Base-by-base conservation (phyloP, 495 filamentous ascomycete species). In the Cladorrhinum samala region DNA sequence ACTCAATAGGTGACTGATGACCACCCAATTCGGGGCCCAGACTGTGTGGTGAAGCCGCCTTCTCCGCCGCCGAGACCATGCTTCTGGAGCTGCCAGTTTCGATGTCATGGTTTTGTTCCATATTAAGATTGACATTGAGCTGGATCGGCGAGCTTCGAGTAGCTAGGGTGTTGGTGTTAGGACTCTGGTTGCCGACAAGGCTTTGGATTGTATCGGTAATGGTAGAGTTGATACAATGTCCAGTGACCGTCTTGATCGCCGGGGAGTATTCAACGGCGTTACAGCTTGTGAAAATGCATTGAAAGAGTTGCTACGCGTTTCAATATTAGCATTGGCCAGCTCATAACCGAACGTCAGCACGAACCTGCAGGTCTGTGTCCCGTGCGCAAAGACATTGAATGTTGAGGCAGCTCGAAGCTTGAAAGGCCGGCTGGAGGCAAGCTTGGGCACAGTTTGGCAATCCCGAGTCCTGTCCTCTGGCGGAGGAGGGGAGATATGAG, bases 171-270 rank as follows among this genome's bases (percentile, higher is more conserved):
- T 70, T 72, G 44, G 68, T 68, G 0, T 60, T 16, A 4, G 45
- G 2, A 8, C 24, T 54, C 2, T 46, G 36, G 30, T 73, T 67
- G 38, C 59, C 54, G 47, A 70, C 68, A n/a, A 68, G 55, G 44
- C 66, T 70, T 46, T 56, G 52, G 3, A 55, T 43, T 4, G 53
- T 50, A 33, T 64, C 64, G 9, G 59, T 52, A 24, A 52, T 41
- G 47, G 64, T 50, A 53, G 63, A 61, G 41, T 70, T 70, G 71
- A 68, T 69, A 54, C 75, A 77, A n/a, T 47, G 27, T 2, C 42
- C 46, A 19, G 52, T 45, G 38, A 61, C 47, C 1, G 55, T 9
- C 21, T 58, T 56, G 49, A 61, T 41, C 25, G 57, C 54, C 17
- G 50, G 49, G 7, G 48, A 48, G 25, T 64, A 62, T 20, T 45